Base-by-base conservation (phyloP, 352 stramenopile genomes). In the Phytophthora macrochlamydospora region DNA sequence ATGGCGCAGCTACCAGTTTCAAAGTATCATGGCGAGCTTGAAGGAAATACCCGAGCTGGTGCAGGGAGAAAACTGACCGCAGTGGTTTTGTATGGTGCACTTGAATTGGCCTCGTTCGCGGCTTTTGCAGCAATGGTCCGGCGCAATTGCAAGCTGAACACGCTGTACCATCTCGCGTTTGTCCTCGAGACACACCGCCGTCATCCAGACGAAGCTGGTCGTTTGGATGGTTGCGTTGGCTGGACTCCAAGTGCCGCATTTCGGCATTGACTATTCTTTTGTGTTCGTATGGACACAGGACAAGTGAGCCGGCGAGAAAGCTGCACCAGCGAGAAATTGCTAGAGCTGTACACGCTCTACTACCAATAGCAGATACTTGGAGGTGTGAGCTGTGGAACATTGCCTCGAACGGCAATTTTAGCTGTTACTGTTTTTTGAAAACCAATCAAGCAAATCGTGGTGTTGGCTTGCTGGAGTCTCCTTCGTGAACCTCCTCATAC, bases 21-120 rank as follows among this genome's bases (percentile, higher is more conserved):
- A 1, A 11, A 52, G 24, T 75, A 72, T 30, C 73, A 80, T 30
- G 51, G 64, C n/a, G 70, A 76, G 45, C 56, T 76, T 0, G 44
- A 69, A 4, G 30, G 48, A 4, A 62, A 75, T 24, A 11, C 8
- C 0, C 40, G n/a, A 1, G n/a, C 28, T 5, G 35, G 4, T 8
- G 7, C 65, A 4, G 28, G 37, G 2, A 4, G 30, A 0, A 62
- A 42, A 4, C 35, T 40, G 35, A 31, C 8, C 12, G 67, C 53
- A 24, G 44, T 73, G 29, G 37, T 59, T 29, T 1, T 68, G 5
- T 71, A 67, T 43, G 56, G 42, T 2, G 6, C 59, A 37, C 28
- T 73, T 3, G 66, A 77, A 55, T 8, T 77, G 9, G 44, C 24
- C 6, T 77, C 69, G 18, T 62, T 76, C 31, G 42, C n/a, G 7